Evolutionary conservation across 164 flowering plant genomes (phyloP), one percentile per base, ranked within the genome.

Genomic region (Sextonia rubra): DNA sequence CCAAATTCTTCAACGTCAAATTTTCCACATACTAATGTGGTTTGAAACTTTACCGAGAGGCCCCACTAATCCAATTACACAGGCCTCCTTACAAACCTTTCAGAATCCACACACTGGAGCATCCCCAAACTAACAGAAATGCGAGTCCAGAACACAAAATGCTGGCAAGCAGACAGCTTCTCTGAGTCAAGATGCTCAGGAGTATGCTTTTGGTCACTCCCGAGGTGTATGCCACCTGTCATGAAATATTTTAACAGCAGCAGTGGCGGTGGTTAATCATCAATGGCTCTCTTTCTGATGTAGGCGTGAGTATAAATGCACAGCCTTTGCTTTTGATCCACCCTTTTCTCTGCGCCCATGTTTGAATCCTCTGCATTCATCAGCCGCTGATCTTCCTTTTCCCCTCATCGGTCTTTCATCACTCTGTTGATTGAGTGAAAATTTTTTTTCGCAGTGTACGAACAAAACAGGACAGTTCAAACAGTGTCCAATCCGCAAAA

Each of bases 191-290:
- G 1, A 5, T 0, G 5, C 44, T 37, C 11, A 37, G 58, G 58
- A 52, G n/a, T 52, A 52, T 20, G n/a, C 17, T 3, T 52, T 52
- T 15, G 58, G 58, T 20, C 58, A 52, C 58, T 52, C n/a, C n/a
- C 58, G 58, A 52, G 58, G n/a, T 52, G n/a, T 20, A 52, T 52
- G n/a, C 58, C 58, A 52, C n/a, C 58, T 52, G 58, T 52, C 58
- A 17, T 52, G 17, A 52, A 7, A 52, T 15, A 15, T 37, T 29
- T 27, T 52, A 15, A 79, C 81, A 74, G 84, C 79, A 73, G 88
- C 84, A 87, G 86, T 86, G 90, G 81, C 91, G 92, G 92, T 90
- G 91, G 97, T 87, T 89, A 89, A 88, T 84, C 87, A 89, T 90
- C 91, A 88, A 89, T 78, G 81, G 94, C 91, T 83, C 97, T 78